Evolutionary conservation across 306 rosid species (phyloP).

Genomic region (Amphicarpaea edgeworthii): DNA sequence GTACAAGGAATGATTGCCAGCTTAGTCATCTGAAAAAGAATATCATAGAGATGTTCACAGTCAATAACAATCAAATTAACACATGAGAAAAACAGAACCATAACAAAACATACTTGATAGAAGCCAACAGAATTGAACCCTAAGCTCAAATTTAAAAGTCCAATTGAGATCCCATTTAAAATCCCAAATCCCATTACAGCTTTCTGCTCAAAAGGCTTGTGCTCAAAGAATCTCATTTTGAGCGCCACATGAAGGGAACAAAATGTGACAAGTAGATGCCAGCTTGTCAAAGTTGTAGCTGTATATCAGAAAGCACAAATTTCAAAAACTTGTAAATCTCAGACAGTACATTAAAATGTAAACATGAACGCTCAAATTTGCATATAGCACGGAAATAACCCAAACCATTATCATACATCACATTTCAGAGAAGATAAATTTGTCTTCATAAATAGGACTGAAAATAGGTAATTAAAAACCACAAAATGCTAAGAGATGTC

Average conservation of each 20-base stretch:
- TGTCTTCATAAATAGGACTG: slow-evolving; percentile 12
- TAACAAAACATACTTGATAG: slow-evolving; percentile 71
- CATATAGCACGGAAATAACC: slow-evolving; percentile 16
- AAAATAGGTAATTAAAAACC: neutral
- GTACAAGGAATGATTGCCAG: slow-evolving; percentile 99
- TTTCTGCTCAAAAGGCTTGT: slow-evolving; percentile 84
- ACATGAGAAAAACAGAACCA: slow-evolving; percentile 32
- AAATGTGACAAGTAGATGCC: slow-evolving; percentile 99
- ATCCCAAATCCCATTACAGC: slow-evolving; percentile 93
- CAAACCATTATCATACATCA: slow-evolving; percentile 25
- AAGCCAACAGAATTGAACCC: slow-evolving; percentile 99
- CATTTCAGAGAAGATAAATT: neutral
- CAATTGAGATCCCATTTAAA: slow-evolving; percentile 97
- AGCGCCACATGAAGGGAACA: slow-evolving; percentile 94
- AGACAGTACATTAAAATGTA: slow-evolving; percentile 1
- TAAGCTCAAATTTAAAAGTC: slow-evolving; percentile 94
- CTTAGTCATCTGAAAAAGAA: slow-evolving; percentile 87
- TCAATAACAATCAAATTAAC: slow-evolving; percentile 33
- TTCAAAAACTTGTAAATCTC: slow-evolving; percentile 31
- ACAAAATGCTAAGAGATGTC: neutral
- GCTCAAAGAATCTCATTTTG: slow-evolving; percentile 87
- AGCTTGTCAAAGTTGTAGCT: slow-evolving; percentile 99
- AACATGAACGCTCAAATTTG: slow-evolving; percentile 22
- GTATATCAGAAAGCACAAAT: slow-evolving; percentile 48
- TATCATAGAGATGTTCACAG: slow-evolving; percentile 43